Evolutionary conservation across 1,139 yeast species (phyloP).

Genomic region (Candida sanyaensis): DNA sequence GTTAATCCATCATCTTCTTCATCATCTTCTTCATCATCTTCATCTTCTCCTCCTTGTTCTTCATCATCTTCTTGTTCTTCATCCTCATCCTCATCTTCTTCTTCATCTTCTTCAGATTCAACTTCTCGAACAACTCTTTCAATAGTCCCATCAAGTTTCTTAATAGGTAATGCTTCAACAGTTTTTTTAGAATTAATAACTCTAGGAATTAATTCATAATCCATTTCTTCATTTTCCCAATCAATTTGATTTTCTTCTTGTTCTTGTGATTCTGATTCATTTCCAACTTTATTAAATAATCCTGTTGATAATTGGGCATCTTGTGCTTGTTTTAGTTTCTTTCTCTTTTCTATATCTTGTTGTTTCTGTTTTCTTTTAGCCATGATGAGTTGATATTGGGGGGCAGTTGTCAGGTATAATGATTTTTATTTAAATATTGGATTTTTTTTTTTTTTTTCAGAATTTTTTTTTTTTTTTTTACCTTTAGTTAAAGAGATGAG

Average conservation of each 20-base stretch:
- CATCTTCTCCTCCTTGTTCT: slow-evolving; percentile 22
- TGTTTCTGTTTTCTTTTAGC: slow-evolving; percentile 52
- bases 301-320: slow-evolving; percentile 51
- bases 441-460: slow-evolving; percentile 5
- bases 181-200: slow-evolving; percentile 37
- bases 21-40: slow-evolving; percentile 19
- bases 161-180: slow-evolving; percentile 82
- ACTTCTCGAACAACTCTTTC: slow-evolving; percentile 56
- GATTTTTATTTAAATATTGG: background rate
- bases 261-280: slow-evolving; percentile 13
- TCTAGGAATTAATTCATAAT: slow-evolving; percentile 66
- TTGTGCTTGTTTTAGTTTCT: slow-evolving; percentile 48
- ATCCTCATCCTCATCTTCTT: slow-evolving; percentile 21
- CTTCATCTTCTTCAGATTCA: slow-evolving; percentile 27
- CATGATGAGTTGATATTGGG: slow-evolving; percentile 11
- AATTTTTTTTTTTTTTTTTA: background rate
- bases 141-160: slow-evolving; percentile 67
- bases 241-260: slow-evolving; percentile 18
- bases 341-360: slow-evolving; percentile 47
- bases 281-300: slow-evolving; percentile 31
- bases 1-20: slow-evolving; percentile 41
- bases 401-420: background rate
- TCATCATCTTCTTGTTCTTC: slow-evolving; percentile 22
- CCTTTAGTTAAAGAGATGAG: slow-evolving; percentile 2
- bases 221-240: slow-evolving; percentile 69